Conservation (phyloP, 192 early-diverging fungal species). For the Dissophora ornata region DNA sequence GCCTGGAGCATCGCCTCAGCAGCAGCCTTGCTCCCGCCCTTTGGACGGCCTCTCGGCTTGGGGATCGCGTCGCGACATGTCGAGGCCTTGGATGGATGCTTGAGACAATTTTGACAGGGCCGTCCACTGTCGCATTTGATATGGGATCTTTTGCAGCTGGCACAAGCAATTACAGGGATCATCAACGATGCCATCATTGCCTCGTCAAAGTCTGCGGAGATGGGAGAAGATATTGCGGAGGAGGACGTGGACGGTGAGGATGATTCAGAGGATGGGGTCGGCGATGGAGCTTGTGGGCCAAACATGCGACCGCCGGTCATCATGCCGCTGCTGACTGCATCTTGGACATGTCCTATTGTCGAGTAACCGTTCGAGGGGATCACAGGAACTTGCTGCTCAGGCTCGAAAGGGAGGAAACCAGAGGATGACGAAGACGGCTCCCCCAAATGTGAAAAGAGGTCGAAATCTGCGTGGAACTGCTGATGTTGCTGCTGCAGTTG, state of each 20-base stretch:
- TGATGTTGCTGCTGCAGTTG: slow-evolving; percentile 12
- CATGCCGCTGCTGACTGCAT: neutral
- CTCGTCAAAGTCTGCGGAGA: slow-evolving; percentile 15
- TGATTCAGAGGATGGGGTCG: slow-evolving; percentile 7
- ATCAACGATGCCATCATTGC: neutral
- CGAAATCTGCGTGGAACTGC: neutral
- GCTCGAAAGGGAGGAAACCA: slow-evolving; percentile 7
- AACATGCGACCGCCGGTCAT: neutral
- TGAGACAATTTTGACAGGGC: slow-evolving; percentile 42
- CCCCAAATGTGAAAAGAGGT: neutral
- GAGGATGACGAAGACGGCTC: neutral
- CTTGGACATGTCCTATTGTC: neutral
- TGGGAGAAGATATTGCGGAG: slow-evolving; percentile 18
- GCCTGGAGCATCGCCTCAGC: slow-evolving; percentile 35
- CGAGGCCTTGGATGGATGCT: slow-evolving; percentile 42
- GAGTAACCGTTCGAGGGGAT: no score
- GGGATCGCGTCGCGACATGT: slow-evolving; percentile 47
- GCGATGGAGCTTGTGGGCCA: neutral
- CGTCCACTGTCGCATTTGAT: slow-evolving; percentile 50
- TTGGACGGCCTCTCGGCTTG: slow-evolving; percentile 51
- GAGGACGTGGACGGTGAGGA: slow-evolving; percentile 32
- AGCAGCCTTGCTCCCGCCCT: slow-evolving; percentile 50
- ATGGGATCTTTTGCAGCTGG: slow-evolving; percentile 43
- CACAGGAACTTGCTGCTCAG: no score
- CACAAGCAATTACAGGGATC: slow-evolving; percentile 30